Conservation (phyloP, 73 alveolate genomes). For the Halteria grandinella region DNA sequence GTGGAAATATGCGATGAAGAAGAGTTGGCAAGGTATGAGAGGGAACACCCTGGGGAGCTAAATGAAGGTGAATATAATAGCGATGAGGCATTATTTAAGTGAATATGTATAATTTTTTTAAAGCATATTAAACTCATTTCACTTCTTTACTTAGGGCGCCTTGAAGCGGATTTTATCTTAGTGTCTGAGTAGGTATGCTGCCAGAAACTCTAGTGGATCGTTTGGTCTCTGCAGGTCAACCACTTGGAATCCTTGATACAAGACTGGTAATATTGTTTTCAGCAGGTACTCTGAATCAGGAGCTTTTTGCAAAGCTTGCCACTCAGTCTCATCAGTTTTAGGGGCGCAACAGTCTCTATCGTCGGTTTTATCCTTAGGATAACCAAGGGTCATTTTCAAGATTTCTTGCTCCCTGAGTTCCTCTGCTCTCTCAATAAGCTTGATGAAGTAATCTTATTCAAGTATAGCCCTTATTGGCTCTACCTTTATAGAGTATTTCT, state of each 20-base stretch:
- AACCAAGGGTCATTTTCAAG: neutral
- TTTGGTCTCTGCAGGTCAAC: constrained; percentile 78
- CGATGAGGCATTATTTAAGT: too few species aligned
- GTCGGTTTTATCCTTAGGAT: neutral
- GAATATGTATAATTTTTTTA: too few species aligned
- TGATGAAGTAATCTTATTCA: constrained; percentile 88
- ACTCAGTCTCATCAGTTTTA: constrained; percentile 61
- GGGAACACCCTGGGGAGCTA: too few species aligned
- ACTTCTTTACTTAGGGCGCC: neutral
- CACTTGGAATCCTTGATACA: constrained; percentile 51
- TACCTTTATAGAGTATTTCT: constrained; percentile 85
- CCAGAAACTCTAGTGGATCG: constrained; percentile 75
- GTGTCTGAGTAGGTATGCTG: constrained; percentile 70
- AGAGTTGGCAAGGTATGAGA: too few species aligned
- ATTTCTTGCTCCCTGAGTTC: constrained; percentile 72
- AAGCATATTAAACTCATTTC: neutral
- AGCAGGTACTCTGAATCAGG: constrained; percentile 71
- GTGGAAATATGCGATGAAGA: too few species aligned
- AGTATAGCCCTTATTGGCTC: constrained; percentile 83
- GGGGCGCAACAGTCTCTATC: constrained; percentile 62
- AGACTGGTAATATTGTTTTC: constrained; percentile 74
- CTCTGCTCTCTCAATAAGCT: constrained; percentile 81
- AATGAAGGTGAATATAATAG: too few species aligned
- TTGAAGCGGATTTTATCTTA: constrained; percentile 41
- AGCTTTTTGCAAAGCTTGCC: constrained; percentile 68